Percentiles rank a stretch among this genome's conserved stretches.
Evolutionary conservation across 1,284 basidiomycete species (phyloP).

Genomic region (Ganoderma multipileum): DNA sequence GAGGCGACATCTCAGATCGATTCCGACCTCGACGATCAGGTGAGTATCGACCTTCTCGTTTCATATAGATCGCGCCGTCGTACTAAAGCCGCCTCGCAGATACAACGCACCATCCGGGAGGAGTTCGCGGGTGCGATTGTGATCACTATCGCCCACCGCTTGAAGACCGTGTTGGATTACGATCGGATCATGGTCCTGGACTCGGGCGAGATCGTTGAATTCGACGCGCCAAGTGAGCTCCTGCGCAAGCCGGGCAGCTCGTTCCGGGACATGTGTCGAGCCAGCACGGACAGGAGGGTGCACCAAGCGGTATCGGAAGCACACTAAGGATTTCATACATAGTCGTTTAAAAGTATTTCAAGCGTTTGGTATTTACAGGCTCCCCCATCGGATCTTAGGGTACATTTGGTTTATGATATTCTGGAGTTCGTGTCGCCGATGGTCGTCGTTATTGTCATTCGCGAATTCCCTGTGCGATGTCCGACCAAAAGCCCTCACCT

Average conservation of each 20-base stretch:
- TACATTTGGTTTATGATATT: conserved; percentile 8
- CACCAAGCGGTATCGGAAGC: conserved; percentile 24
- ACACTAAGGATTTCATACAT: conserved; percentile 1
- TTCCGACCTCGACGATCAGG: conserved; percentile 73
- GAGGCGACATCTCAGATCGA: conserved; percentile 86
- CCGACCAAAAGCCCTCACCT: background rate
- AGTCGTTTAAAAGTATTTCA: conserved; percentile 2
- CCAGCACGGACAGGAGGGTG: conserved; percentile 63
- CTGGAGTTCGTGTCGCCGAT: background rate
- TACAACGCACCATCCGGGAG: conserved; percentile 82
- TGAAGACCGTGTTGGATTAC: conserved; percentile 81
- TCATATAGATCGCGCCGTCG: background rate
- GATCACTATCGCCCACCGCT: conserved; percentile 84
- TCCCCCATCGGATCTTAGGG: background rate
- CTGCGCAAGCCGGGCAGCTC: conserved; percentile 61
- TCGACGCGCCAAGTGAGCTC: conserved; percentile 73
- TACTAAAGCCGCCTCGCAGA: conserved; percentile 46
- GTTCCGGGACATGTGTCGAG: conserved; percentile 76
- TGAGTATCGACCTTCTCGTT: conserved; percentile 30
- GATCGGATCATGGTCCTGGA: conserved; percentile 84
- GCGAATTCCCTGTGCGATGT: background rate
- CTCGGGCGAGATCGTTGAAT: conserved; percentile 70
- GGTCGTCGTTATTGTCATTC: background rate
- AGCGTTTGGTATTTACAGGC: conserved; percentile 15
- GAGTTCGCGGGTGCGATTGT: conserved; percentile 78